Evolutionary conservation across 805 yeast genomes (phyloP).

Genomic region (Sporopachydermia lactativora): DNA sequence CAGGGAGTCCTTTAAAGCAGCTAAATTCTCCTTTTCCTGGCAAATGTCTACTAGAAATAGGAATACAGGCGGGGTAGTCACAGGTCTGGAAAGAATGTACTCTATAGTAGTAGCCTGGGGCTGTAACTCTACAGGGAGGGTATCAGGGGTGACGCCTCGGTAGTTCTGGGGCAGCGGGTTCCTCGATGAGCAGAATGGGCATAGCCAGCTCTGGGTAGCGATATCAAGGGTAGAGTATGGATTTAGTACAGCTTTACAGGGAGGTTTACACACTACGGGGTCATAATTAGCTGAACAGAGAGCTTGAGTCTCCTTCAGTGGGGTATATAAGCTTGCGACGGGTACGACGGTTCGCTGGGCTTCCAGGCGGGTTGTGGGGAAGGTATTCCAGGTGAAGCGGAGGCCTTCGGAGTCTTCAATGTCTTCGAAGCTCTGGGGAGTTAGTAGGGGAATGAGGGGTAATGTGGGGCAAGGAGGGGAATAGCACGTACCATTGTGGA

Average conservation of each 20-base stretch:
- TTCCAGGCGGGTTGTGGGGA: conserved; percentile 81
- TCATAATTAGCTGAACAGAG: conserved; percentile 75
- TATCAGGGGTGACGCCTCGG: conserved; percentile 57
- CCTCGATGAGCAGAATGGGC: conserved; percentile 69
- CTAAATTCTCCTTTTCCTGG: conserved; percentile 77
- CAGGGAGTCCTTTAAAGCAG: conserved; percentile 70
- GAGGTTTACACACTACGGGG: conserved; percentile 68
- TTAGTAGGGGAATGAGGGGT: no score
- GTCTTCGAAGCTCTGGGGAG: conserved; percentile 35
- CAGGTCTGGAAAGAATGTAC: conserved; percentile 71
- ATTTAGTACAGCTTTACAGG: conserved; percentile 76
- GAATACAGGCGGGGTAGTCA: conserved; percentile 73
- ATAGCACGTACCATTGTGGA: no score
- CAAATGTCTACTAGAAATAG: conserved; percentile 78
- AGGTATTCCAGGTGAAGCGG: conserved; percentile 70
- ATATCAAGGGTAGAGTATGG: conserved; percentile 77
- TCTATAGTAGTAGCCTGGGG: conserved; percentile 66
- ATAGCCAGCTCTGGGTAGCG: conserved; percentile 66
- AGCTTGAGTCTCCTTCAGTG: conserved; percentile 66
- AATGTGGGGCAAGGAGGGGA: no score
- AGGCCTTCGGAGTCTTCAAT: conserved; percentile 50
- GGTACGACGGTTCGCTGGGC: conserved; percentile 89
- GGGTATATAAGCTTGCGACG: conserved; percentile 90
- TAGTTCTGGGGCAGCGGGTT: conserved; percentile 77
- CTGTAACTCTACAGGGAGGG: conserved; percentile 69